Base-by-base conservation (phyloP, 2,329 filamentous ascomycete genomes). In the Dothistroma septosporum region DNA sequence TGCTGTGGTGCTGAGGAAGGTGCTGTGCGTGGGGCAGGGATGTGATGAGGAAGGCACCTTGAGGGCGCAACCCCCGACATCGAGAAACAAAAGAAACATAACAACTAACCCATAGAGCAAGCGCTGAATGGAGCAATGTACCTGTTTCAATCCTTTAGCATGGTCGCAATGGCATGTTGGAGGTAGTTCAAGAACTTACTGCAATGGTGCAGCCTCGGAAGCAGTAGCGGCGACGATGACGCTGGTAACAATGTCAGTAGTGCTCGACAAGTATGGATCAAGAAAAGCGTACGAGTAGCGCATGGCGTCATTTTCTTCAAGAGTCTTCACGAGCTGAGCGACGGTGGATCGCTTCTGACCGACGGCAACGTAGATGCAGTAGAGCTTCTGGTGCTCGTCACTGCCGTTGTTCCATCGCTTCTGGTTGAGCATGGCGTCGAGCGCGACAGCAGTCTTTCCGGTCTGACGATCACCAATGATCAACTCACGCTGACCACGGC, bases 381-480 rank as follows among this genome's bases (percentile, higher is more conserved):
- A 99, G 62, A 99, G 91, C 88, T 99, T 99, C 89, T 97, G 93
- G 78, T 79, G 82, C 87, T 99, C 94, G 77, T 97, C 92, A 79
- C 76, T 84, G 77, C 80, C 75, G 78, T 80, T 83, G 87, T 99
- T 99, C 93, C 93, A 97, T 77, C 93, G 87, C 87, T 94, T 95
- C 86, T 99, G 94, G 89, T 99, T 99, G 66, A 99, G 88, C 73
- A 99, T 97, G 79, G 93, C 87, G 79, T 99, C 94, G 66, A 99
- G 91, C 75, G 89, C 93, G 78, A 99, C 93, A 75, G 94, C 94
- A 77, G 94, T 99, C 90, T 99, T 99, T 82, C 94, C 94, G 74
- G 94, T 99, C 84, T 99, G 94, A 92, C 94, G 94, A 79, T 99
- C 94, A 85, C 94, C 94, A 81, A 99, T 99, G 81, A 99, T 97